Percentiles rank a stretch among this genome's conserved stretches.
Evolutionary conservation across 192 early-diverging fungal genomes (phyloP).

Genomic region (Jimgerdemannia lactiflua): DNA sequence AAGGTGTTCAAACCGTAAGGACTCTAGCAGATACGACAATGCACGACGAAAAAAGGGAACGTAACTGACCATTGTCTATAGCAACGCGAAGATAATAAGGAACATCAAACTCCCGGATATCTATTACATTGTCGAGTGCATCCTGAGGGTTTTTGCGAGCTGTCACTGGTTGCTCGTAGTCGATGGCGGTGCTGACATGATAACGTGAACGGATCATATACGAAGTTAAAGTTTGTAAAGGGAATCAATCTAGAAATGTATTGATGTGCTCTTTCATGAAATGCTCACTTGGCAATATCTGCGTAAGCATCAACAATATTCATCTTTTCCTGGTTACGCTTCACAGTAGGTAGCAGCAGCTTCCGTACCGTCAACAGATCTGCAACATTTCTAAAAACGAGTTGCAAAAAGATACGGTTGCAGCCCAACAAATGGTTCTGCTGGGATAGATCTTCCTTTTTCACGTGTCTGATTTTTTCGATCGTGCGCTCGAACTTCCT

Average conservation of each 20-base stretch:
- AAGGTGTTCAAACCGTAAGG: not conserved
- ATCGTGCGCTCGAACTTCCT: slow-evolving; percentile 67
- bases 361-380: slow-evolving; percentile 78
- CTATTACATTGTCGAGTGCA: slow-evolving; percentile 70
- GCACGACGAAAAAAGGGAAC: not conserved
- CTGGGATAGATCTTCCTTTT: slow-evolving; percentile 87
- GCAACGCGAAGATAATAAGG: slow-evolving; percentile 94
- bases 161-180: slow-evolving; percentile 10
- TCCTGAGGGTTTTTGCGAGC: slow-evolving; percentile 42
- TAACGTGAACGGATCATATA: too few relatives aligned
- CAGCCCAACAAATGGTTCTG: slow-evolving; percentile 87
- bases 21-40: not conserved
- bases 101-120: slow-evolving; percentile 97
- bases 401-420: slow-evolving; percentile 67
- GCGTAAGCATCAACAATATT: slow-evolving; percentile 66
- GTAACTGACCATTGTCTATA: slow-evolving; percentile 76
- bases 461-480: slow-evolving; percentile 55
- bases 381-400: slow-evolving; percentile 80
- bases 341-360: slow-evolving; percentile 63
- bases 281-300: slow-evolving; percentile 56
- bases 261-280: not conserved
- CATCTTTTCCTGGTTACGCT: slow-evolving; percentile 64
- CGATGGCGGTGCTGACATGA: not conserved
- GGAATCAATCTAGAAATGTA: not conserved
- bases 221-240: not conserved